These are phyloP conservation scores for Starmerella sirachaensis DNA, from an alignment of 805 yeast species.

Conservation along the genomic window DNA sequence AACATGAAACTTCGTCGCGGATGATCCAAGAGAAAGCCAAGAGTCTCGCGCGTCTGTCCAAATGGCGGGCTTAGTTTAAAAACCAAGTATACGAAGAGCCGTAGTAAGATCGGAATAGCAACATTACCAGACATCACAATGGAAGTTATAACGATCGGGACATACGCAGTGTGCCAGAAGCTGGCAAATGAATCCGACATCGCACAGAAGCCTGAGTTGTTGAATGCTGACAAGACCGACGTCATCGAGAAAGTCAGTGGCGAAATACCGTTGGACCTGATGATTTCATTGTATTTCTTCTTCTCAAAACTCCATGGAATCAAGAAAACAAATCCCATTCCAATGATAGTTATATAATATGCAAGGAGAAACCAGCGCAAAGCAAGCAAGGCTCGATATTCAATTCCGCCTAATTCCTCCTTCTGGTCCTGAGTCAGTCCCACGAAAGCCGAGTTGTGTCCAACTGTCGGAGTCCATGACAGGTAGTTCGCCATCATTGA, in stretches of 20 bases:
- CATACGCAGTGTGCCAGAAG: conserved; percentile 53
- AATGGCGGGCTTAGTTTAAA: conserved; percentile 52
- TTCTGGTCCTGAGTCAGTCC: conserved; percentile 71
- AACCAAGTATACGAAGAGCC: conserved; percentile 73
- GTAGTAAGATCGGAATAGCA: conserved; percentile 74
- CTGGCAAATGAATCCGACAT: conserved; percentile 69
- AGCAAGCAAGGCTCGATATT: conserved; percentile 76
- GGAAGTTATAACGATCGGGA: conserved; percentile 49
- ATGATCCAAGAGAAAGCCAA: conserved; percentile 80
- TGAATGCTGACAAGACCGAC: conserved; percentile 66
- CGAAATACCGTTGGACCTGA: conserved; percentile 47
- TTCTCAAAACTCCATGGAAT: conserved; percentile 37
- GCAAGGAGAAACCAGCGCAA: conserved; percentile 49
- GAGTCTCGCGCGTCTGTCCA: conserved; percentile 44
- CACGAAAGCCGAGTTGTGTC: conserved; percentile 85
- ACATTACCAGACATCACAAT: conserved; percentile 88
- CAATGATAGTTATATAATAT: conserved; percentile 60
- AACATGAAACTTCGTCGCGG: conserved; percentile 95
- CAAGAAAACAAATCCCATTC: conserved; percentile 40
- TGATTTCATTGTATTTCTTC: conserved; percentile 20
- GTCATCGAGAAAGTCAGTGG: conserved; percentile 94
- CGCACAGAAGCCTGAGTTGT: conserved; percentile 73
- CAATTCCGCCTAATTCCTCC: conserved; percentile 95
- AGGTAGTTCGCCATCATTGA: conserved; percentile 40
- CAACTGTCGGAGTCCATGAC: conserved; percentile 85